A percentile compares a stretch with the other conserved stretches of the same genome.
These are phyloP conservation scores for Fusarium siculi DNA, from an alignment of 2,329 filamentous ascomycete genomes.

Conservation along the genomic window DNA sequence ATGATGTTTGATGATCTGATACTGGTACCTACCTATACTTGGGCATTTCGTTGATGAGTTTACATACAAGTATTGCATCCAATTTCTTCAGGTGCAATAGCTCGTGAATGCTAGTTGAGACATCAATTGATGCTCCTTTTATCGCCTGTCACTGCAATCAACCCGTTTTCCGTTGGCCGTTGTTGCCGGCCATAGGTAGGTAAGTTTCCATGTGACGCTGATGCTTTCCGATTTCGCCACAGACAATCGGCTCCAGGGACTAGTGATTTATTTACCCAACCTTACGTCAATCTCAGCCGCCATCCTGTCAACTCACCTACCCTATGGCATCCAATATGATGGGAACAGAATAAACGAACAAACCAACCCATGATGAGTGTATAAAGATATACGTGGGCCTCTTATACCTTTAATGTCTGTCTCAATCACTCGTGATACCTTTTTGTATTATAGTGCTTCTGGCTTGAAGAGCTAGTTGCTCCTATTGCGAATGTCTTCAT, in stretches of 20 bases:
- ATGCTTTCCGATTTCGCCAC: constrained; percentile 28
- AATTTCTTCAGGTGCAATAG: background rate
- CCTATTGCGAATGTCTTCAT: background rate
- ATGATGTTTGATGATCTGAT: background rate
- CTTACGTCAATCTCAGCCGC: constrained; percentile 3
- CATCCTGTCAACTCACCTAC: background rate
- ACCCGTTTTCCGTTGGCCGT: constrained; percentile 8
- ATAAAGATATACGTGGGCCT: background rate
- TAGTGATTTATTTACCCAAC: background rate
- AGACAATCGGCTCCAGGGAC: background rate
- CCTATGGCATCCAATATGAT: background rate
- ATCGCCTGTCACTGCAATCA: background rate
- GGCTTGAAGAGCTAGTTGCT: background rate
- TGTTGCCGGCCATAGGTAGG: background rate
- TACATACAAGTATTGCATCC: background rate
- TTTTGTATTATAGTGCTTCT: background rate
- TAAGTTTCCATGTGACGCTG: constrained; percentile 35
- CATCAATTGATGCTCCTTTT: background rate
- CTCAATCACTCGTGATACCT: background rate
- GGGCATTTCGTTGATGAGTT: background rate
- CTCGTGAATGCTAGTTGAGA: background rate
- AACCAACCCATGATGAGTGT: background rate
- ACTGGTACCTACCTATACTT: background rate
- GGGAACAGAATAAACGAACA: background rate
- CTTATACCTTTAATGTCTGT: background rate